Conservation (phyloP, 2,329 filamentous ascomycete species). For the Phialocephala sp. region DNA sequence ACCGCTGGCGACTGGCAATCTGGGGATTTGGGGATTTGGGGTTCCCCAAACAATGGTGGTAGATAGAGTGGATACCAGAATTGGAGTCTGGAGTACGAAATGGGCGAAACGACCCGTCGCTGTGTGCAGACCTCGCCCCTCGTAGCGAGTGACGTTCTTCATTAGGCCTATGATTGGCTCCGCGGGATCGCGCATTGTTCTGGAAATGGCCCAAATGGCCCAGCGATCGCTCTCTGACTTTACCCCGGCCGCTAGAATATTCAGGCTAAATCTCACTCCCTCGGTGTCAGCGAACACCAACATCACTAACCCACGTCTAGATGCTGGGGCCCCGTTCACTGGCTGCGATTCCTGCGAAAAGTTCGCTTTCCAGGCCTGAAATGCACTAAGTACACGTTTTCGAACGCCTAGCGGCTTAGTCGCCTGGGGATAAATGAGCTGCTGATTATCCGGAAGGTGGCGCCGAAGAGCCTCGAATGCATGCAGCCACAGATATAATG, state of each 20-base stretch:
- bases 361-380: neutral
- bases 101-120: neutral
- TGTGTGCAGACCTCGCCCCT: no score
- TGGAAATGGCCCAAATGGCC: conserved; percentile 5
- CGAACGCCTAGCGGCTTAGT: neutral
- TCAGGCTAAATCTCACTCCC: conserved; percentile 19
- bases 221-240: conserved; percentile 2
- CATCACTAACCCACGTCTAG: conserved; percentile 4
- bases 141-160: neutral
- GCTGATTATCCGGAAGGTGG: conserved; percentile 19
- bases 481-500: conserved; percentile 10
- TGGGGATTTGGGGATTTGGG: conserved; percentile 4
- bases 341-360: no score
- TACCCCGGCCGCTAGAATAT: conserved; percentile 11
- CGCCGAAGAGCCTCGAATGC: conserved; percentile 22
- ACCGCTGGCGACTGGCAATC: neutral
- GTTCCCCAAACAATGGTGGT: neutral
- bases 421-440: conserved; percentile 16
- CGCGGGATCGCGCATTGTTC: neutral
- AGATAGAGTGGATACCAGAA: conserved; percentile 2
- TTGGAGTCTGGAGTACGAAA: conserved; percentile 3
- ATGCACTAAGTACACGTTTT: neutral
- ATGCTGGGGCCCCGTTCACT: conserved; percentile 8
- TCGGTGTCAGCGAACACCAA: conserved; percentile 4
- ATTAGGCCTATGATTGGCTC: neutral